phyloP scores from a whole-genome alignment of 495 filamentous ascomycete species.

The Podospora pseudopauciseta region DNA sequence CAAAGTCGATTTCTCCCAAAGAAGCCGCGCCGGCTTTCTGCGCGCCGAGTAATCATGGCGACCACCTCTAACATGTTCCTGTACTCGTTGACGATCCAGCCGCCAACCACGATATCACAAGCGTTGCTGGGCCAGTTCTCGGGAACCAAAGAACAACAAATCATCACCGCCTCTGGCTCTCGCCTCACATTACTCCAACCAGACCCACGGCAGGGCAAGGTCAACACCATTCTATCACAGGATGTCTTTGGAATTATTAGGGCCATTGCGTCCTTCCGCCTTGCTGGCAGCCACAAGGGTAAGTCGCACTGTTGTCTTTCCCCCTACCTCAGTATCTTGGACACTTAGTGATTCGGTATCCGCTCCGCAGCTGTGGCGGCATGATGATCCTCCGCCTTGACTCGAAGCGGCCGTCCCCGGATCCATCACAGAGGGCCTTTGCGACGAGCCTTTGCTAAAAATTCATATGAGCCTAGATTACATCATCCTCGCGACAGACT shows the following conservation, averaged over 20 bases:
- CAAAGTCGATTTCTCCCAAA: conserved; percentile 13
- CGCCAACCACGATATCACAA: conserved; percentile 81
- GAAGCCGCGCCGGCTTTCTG: conserved; percentile 54
- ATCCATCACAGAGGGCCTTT: conserved; percentile 18
- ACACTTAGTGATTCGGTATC: conserved; percentile 93
- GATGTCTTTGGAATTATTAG: conserved; percentile 96
- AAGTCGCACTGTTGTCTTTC: conserved; percentile 45
- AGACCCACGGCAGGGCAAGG: conserved; percentile 78
- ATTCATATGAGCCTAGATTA: conserved; percentile 63
- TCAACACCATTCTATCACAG: conserved; percentile 78
- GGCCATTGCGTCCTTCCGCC: conserved; percentile 76
- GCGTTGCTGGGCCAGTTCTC: conserved; percentile 91
- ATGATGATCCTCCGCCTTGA: conserved; percentile 18
- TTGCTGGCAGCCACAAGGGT: conserved; percentile 96
- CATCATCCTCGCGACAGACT: conserved; percentile 92
- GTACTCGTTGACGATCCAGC: conserved; percentile 92
- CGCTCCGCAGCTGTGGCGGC: conserved; percentile 47
- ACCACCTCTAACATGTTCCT: conserved; percentile 97
- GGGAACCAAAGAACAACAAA: conserved; percentile 93
- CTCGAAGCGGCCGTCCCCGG: conserved; percentile 27
- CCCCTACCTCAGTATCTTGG: conserved; percentile 40
- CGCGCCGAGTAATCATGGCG: conserved; percentile 67
- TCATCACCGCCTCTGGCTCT: conserved; percentile 89
- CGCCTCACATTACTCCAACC: conserved; percentile 83
- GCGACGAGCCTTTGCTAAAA: conserved; percentile 56